Evolutionary conservation across 129 eudicot genomes (phyloP).

Genomic region (Ambrosia trifida): DNA sequence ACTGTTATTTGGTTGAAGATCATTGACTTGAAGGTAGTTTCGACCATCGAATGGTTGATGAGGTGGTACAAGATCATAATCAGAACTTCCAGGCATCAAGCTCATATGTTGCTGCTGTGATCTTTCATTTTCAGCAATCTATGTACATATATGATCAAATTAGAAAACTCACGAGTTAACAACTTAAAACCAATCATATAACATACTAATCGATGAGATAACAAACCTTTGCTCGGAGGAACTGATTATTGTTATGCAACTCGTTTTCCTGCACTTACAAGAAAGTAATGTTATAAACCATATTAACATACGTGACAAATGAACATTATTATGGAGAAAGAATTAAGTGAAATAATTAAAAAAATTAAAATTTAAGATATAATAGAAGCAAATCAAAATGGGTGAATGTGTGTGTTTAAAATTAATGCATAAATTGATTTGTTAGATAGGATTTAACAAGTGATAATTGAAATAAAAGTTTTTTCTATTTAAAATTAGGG

Average conservation of each 20-base stretch:
- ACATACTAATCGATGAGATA: neutral
- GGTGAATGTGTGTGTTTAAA: neutral
- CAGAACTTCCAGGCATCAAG: slow-evolving; percentile 87
- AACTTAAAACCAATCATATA: neutral
- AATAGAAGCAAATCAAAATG: neutral
- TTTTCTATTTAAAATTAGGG: no score
- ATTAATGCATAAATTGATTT: neutral
- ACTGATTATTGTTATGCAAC: slow-evolving; percentile 76
- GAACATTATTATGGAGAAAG: neutral
- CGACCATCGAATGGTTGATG: slow-evolving; percentile 71
- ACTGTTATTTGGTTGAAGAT: slow-evolving; percentile 54
- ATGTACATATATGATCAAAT: neutral
- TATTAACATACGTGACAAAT: neutral
- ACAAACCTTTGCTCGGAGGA: slow-evolving; percentile 81
- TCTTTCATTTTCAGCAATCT: slow-evolving; percentile 90
- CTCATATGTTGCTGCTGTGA: slow-evolving; percentile 84
- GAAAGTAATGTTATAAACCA: neutral
- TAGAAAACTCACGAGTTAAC: neutral
- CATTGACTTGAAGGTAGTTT: slow-evolving; percentile 78
- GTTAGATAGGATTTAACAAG: no score
- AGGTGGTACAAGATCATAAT: slow-evolving; percentile 53
- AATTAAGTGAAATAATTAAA: neutral
- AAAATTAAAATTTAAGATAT: neutral
- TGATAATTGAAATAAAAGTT: no score
- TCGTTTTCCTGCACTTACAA: slow-evolving; percentile 72